Base-by-base conservation (phyloP, 192 early-diverging fungal species). In the Paraglomus occultum region DNA sequence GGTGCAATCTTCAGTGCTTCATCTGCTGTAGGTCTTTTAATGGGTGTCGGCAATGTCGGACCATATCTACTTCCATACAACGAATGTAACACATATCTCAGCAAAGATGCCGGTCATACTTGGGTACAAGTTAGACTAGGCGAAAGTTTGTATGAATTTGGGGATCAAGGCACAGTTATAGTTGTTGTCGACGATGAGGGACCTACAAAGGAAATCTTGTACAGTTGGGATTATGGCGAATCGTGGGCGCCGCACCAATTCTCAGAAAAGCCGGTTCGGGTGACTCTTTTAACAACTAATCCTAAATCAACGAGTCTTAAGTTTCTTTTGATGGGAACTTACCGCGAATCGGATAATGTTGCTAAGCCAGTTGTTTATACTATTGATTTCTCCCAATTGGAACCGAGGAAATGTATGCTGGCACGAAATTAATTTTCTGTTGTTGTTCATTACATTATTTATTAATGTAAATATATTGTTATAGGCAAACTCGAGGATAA, bases 31-130 rank as follows among this genome's bases (percentile, higher is more conserved):
- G 95, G 95, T 15, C 76, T 93, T 8, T 83, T 95, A 67, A 82
- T 97, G 76, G 95, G 90, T n/a, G 87, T 96, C 5, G 97, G 97
- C 15, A 93, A 93, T 71, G 89, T 95, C 1, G 95, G 95, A 20
- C 45, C 65, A 0, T 77, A 77, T 11, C 72, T 99, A 23, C 70
- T 73, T 7, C 75, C 85, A 20, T 85, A 89, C 64, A 82, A 74
- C 0, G 71, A 88, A 20, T 77, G 89, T 39, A 79, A 90, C 64
- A 94, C 91, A 0, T 99, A 84, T 73, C 18, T 96, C 43, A 91
- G 89, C 52, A 83, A 88, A 43, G 94, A 99, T 64, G 97, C 86
- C 14, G 97, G 97, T 15, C 83, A 83, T 15, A 87, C 80, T 5
- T 99, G 97, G 97, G 64, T 52, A 3, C 86, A 92, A 70, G 80